Evolutionary conservation across 257 asterid species (phyloP).

Genomic region (Anisodus tanguticus): DNA sequence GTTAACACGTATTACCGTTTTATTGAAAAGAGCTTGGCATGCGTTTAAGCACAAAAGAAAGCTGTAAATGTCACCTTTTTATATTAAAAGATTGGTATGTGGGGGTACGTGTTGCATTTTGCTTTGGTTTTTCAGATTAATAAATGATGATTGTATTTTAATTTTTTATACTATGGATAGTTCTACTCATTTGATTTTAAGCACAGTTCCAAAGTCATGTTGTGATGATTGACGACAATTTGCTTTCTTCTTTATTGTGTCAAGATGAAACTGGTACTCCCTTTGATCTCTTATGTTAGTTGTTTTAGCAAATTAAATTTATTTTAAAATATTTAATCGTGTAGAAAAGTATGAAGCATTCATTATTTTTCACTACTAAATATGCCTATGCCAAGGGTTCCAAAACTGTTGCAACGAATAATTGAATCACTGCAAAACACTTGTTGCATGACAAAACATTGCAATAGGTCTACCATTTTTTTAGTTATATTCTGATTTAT

Average conservation of each 20-base stretch:
- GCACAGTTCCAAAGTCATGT: not conserved
- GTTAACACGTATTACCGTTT: constrained; percentile 16
- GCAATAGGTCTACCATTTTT: no score
- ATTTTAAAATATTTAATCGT: no score
- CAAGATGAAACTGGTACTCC: not conserved
- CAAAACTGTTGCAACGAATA: no score
- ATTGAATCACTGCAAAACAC: no score
- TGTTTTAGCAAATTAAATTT: no score
- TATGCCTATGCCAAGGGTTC: no score
- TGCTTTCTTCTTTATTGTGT: constrained; percentile 19
- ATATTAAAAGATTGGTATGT: not conserved
- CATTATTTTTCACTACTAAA: no score
- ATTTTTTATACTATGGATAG: not conserved
- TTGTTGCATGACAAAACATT: no score
- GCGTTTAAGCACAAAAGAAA: constrained; percentile 2
- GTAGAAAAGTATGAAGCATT: no score
- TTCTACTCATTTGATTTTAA: not conserved
- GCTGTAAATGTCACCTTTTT: not conserved
- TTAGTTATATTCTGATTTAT: no score
- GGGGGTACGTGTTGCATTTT: not conserved
- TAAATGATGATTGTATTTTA: not conserved
- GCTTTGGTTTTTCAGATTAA: not conserved
- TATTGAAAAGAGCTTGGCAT: constrained; percentile 8
- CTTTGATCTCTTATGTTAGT: no score
- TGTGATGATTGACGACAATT: constrained; percentile 11